phyloP scores from a whole-genome alignment of 208 protist genomes.

The Leishmania guyanensis region DNA sequence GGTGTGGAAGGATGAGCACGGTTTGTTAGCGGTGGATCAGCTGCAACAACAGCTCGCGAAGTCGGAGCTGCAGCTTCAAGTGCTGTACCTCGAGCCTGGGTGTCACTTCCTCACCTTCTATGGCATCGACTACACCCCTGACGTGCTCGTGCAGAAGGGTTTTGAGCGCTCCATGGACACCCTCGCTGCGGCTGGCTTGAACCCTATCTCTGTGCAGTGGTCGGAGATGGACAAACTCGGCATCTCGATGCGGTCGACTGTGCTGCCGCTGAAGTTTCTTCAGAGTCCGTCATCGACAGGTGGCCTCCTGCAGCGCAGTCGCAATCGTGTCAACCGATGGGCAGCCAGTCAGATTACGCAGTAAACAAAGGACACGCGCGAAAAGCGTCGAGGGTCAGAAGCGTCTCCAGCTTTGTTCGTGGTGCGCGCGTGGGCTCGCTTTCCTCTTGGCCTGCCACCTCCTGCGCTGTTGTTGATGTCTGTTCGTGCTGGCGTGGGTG shows the following conservation, averaged over 20 bases:
- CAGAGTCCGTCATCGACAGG: conserved; percentile 40
- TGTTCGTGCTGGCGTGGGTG: neutral
- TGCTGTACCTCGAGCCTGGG: conserved; percentile 90
- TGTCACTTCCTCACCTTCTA: conserved; percentile 93
- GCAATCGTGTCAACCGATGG: conserved; percentile 60
- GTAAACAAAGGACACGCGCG: neutral
- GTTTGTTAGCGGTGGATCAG: conserved; percentile 90
- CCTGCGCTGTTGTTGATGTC: neutral
- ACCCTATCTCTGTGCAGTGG: conserved; percentile 92
- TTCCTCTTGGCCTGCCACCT: neutral
- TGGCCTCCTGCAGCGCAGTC: conserved; percentile 60
- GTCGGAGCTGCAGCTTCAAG: conserved; percentile 22
- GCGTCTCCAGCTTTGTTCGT: neutral
- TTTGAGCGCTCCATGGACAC: conserved; percentile 92
- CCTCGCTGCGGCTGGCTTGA: conserved; percentile 82
- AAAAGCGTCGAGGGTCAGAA: neutral
- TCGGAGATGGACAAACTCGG: conserved; percentile 93
- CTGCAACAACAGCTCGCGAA: conserved; percentile 67
- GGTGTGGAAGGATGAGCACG: conserved; percentile 93
- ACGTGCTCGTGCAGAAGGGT: conserved; percentile 90
- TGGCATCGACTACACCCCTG: conserved; percentile 76
- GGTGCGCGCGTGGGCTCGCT: neutral
- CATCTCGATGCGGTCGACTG: conserved; percentile 88
- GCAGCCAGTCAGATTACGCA: conserved; percentile 58
- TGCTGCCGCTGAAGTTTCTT: conserved; percentile 87